Evolutionary conservation across 257 asterid species (phyloP), one percentile per base, ranked within the genome.

Genomic region (Rauvolfia tetraphylla): DNA sequence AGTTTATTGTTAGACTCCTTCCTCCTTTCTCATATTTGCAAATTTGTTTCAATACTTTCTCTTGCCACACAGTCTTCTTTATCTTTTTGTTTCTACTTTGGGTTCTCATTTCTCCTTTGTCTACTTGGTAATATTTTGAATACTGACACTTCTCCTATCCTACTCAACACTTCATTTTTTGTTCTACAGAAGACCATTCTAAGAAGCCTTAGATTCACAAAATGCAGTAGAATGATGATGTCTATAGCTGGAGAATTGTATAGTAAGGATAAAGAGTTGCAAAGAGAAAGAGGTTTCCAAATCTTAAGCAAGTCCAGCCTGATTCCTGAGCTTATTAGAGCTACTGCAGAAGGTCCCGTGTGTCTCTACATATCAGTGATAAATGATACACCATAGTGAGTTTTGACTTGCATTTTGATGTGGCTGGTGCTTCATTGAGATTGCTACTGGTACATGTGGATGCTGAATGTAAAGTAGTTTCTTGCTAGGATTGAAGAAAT

Each of bases 151-250:
- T 15, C 48, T 57, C 25, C 18, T 4, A 36, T 4, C 27, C 57
- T 62, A 33, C 39, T 12, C 72, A 51, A 18, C 22, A 10, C 12
- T 48, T 39, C 39, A 42, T 61, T 59, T 72, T 39, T 75, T 75
- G n/a, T 48, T 69, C 39, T 75, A 82, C 89, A 89, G 95, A 80
- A 85, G 95, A 87, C 74, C 72, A 76, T 63, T 82, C 82, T 34
- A 70, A 69, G 17, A 73, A 41, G 36, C 20, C 74, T 36, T 51
- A 68, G 34, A 6, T 27, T 33, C 14, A 39, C 53, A 3, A 44
- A 33, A 65, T 11, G 48, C 36, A 33, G 56, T 71, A 36, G 59
- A 38, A 34, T 33, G 29, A 9, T 51, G 11, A n/a, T 67, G 29
- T 22, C 63, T 25, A 56, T 56, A 31, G 69, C 65, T 49, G 81